Percentiles rank a stretch among this genome's conserved stretches.
Evolutionary conservation across 1,139 yeast genomes (phyloP).

Genomic region (Blastobotrys indianensis): DNA sequence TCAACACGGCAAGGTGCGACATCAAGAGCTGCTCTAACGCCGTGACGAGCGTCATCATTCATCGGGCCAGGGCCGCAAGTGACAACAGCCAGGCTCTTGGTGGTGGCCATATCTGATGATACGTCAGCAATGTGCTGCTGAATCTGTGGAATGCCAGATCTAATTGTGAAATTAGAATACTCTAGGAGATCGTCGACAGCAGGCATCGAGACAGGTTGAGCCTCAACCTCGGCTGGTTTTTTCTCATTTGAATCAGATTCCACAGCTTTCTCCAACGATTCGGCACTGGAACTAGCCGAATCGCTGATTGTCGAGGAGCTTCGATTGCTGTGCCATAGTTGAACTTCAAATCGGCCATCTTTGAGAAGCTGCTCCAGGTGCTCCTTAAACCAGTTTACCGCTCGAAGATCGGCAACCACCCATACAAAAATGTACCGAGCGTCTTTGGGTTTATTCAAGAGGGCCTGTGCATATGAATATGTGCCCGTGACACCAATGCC

Average conservation of each 20-base stretch:
- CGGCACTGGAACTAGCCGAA: background rate
- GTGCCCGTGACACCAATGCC: slow-evolving; percentile 65
- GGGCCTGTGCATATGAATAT: slow-evolving; percentile 25
- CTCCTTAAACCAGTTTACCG: slow-evolving; percentile 46
- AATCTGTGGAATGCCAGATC: background rate
- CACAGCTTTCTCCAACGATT: background rate
- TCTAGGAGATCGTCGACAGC: background rate
- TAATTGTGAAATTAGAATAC: background rate
- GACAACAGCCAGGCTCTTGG: slow-evolving; percentile 33
- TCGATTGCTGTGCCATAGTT: background rate
- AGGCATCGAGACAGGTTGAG: background rate
- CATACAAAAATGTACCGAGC: slow-evolving; percentile 36
- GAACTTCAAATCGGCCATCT: slow-evolving; percentile 10
- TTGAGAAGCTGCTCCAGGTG: slow-evolving; percentile 34
- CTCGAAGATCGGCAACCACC: slow-evolving; percentile 44
- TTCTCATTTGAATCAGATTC: background rate
- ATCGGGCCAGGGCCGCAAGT: slow-evolving; percentile 43
- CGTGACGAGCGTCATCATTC: slow-evolving; percentile 37
- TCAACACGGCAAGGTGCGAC: slow-evolving; percentile 34
- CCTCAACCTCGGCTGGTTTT: background rate
- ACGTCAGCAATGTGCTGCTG: slow-evolving; percentile 13
- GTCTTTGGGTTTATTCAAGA: slow-evolving; percentile 20
- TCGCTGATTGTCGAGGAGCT: background rate
- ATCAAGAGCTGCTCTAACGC: slow-evolving; percentile 28
- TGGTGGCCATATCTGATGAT: slow-evolving; percentile 24